Evolutionary conservation across 2,329 filamentous ascomycete species (phyloP).

Genomic region (Corynespora cassiicola): DNA sequence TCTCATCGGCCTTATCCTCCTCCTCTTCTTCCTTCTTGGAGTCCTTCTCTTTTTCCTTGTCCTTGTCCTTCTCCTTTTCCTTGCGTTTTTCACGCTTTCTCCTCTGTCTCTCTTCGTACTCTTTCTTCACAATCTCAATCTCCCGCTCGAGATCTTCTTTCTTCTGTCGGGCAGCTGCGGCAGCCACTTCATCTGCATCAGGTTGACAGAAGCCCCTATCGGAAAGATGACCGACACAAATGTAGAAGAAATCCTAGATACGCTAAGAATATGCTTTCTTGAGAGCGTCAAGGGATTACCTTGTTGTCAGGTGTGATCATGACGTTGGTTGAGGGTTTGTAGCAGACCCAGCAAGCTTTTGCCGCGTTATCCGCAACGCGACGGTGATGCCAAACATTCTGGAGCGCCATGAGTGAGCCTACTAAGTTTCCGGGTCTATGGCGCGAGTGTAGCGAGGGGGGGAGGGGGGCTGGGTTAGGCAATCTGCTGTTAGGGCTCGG

Average conservation of each 20-base stretch:
- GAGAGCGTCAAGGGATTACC: slow-evolving; percentile 58
- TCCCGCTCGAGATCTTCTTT: slow-evolving; percentile 56
- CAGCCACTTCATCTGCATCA: slow-evolving; percentile 73
- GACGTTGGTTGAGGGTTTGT: slow-evolving; percentile 84
- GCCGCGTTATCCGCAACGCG: slow-evolving; percentile 84
- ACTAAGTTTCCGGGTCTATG: not conserved
- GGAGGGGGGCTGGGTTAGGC: slow-evolving; percentile 2
- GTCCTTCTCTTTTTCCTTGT: slow-evolving; percentile 64
- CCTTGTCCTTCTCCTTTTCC: slow-evolving; percentile 59
- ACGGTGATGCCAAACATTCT: slow-evolving; percentile 84
- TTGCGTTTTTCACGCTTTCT: slow-evolving; percentile 61
- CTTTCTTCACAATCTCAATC: slow-evolving; percentile 57
- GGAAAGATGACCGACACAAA: slow-evolving; percentile 82
- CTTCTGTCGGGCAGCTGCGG: slow-evolving; percentile 60
- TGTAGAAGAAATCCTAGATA: slow-evolving; percentile 84
- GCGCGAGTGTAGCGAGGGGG: not conserved
- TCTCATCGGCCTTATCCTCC: slow-evolving; percentile 68
- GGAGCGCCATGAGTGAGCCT: slow-evolving; percentile 50
- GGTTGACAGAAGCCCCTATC: slow-evolving; percentile 80
- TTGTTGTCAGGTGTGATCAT: slow-evolving; percentile 89
- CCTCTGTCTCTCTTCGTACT: slow-evolving; percentile 61
- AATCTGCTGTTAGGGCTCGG: slow-evolving; percentile 2
- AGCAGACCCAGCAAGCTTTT: slow-evolving; percentile 90
- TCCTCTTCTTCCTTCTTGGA: slow-evolving; percentile 70
- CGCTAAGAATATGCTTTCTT: too few relatives aligned